These are phyloP conservation scores for Dunaliella primolecta DNA, from an alignment of 139 green algal species.

Conservation along the genomic window DNA sequence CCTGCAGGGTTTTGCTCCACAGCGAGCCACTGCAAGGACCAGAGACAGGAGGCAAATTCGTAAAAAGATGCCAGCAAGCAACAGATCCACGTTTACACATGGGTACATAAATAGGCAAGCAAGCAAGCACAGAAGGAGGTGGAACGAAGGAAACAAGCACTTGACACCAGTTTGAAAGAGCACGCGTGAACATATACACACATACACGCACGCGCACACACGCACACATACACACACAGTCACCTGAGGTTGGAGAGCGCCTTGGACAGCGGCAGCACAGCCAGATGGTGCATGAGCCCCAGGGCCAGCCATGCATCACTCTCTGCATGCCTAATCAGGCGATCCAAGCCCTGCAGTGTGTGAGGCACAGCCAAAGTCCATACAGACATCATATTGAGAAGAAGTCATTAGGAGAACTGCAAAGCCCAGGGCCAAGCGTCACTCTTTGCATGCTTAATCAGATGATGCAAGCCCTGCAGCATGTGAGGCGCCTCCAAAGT, in stretches of 20 bases:
- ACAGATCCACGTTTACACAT: too few species aligned
- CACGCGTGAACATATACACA: not conserved
- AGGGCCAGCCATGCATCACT: conserved; percentile 92
- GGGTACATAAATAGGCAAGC: too few species aligned
- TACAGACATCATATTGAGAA: too few species aligned
- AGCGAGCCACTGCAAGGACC: conserved; percentile 61
- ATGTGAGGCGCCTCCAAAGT: not conserved
- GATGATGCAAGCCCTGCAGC: conserved; percentile 56
- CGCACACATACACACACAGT: not conserved
- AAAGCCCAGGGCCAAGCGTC: conserved; percentile 97
- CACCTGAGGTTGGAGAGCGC: conserved; percentile 50
- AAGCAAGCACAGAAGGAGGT: too few species aligned
- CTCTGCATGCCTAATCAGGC: conserved; percentile 75
- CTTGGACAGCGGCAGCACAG: conserved; percentile 53
- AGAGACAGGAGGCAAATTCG: too few species aligned
- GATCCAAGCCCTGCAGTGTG: conserved; percentile 55
- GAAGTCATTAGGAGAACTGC: too few species aligned
- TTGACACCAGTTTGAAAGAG: too few species aligned
- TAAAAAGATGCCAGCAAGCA: too few species aligned
- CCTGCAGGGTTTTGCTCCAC: conserved; percentile 83
- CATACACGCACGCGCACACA: conserved; percentile 2
- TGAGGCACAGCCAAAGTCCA: not conserved
- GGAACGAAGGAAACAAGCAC: too few species aligned
- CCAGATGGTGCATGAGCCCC: conserved; percentile 52
- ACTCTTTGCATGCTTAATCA: conserved; percentile 75